These are phyloP conservation scores for Dipteronia sinensis DNA, from an alignment of 345 rosid genomes.

Conservation along the genomic window DNA sequence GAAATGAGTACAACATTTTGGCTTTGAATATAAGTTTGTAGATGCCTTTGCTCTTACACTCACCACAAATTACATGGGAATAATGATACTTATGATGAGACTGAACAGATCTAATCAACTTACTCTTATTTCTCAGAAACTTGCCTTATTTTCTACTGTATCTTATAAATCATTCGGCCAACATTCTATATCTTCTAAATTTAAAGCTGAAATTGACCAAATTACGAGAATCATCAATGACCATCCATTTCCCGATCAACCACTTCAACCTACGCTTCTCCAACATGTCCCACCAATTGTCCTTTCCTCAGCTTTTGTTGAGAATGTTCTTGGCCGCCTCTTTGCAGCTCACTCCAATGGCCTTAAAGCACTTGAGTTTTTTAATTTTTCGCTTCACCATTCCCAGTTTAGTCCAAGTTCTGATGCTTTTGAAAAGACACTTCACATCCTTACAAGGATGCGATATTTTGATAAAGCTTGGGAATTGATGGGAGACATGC, in stretches of 20 bases:
- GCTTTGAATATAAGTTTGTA: not conserved
- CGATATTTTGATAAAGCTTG: slow-evolving; percentile 86
- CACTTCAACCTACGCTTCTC: slow-evolving; percentile 51
- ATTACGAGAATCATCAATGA: slow-evolving; percentile 68
- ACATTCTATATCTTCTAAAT: slow-evolving; percentile 12
- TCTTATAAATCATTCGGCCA: slow-evolving; percentile 18
- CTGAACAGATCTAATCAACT: slow-evolving; percentile 3
- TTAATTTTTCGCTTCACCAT: slow-evolving; percentile 45
- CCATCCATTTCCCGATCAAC: slow-evolving; percentile 69
- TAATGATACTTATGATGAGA: slow-evolving; percentile 5
- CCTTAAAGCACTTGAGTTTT: slow-evolving; percentile 85
- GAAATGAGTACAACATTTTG: not conserved
- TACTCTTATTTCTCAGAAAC: slow-evolving; percentile 7
- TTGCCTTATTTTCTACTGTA: slow-evolving; percentile 10
- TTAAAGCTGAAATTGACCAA: slow-evolving; percentile 40
- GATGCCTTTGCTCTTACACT: not conserved
- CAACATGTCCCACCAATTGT: slow-evolving; percentile 37
- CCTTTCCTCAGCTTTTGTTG: slow-evolving; percentile 49
- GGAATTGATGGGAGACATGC: slow-evolving; percentile 65
- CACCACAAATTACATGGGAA: not conserved
- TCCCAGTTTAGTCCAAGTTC: slow-evolving; percentile 47
- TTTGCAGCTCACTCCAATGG: slow-evolving; percentile 90
- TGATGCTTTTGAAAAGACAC: slow-evolving; percentile 77
- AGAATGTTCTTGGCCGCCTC: slow-evolving; percentile 77
- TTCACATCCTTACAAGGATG: slow-evolving; percentile 82